Conservation (phyloP, 2,329 filamentous ascomycete genomes). For the Fonsecaea pedrosoi region DNA sequence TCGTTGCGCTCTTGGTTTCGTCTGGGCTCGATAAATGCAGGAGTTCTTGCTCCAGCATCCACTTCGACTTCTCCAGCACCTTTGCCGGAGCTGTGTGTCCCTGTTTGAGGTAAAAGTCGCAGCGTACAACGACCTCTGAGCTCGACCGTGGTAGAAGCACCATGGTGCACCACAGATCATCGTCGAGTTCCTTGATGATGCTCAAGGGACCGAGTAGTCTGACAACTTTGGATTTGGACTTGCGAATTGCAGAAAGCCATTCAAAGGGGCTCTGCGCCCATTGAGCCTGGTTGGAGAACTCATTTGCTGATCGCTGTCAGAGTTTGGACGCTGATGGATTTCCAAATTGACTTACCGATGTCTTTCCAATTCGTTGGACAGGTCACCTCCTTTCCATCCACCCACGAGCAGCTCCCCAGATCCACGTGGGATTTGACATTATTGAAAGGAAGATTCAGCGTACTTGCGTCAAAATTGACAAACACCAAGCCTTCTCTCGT, state of each 20-base stretch:
- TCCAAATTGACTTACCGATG: constrained; percentile 31
- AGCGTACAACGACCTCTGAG: constrained; percentile 29
- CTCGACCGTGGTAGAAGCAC: constrained; percentile 28
- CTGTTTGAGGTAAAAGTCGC: constrained; percentile 32
- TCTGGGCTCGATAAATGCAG: constrained; percentile 14
- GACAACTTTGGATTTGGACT: constrained; percentile 29
- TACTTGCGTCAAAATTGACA: constrained; percentile 37
- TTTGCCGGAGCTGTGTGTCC: constrained; percentile 17
- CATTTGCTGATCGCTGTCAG: constrained; percentile 26
- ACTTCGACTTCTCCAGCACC: constrained; percentile 28
- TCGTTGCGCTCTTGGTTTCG: constrained; percentile 1
- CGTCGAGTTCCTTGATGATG: constrained; percentile 33
- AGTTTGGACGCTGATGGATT: background rate
- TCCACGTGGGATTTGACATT: constrained; percentile 37
- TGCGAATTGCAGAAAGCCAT: constrained; percentile 29
- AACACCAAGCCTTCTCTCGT: constrained; percentile 36
- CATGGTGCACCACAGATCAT: constrained; percentile 35
- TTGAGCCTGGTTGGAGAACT: constrained; percentile 34
- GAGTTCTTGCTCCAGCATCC: constrained; percentile 34
- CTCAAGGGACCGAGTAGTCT: constrained; percentile 32
- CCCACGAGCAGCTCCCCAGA: constrained; percentile 29
- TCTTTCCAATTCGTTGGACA: constrained; percentile 34
- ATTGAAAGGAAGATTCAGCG: constrained; percentile 36
- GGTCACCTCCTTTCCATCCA: constrained; percentile 29
- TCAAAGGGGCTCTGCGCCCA: constrained; percentile 30